A percentile compares a stretch with the other conserved stretches of the same genome.
Evolutionary conservation across 495 filamentous ascomycete species (phyloP).

Genomic region (Podospora australis): DNA sequence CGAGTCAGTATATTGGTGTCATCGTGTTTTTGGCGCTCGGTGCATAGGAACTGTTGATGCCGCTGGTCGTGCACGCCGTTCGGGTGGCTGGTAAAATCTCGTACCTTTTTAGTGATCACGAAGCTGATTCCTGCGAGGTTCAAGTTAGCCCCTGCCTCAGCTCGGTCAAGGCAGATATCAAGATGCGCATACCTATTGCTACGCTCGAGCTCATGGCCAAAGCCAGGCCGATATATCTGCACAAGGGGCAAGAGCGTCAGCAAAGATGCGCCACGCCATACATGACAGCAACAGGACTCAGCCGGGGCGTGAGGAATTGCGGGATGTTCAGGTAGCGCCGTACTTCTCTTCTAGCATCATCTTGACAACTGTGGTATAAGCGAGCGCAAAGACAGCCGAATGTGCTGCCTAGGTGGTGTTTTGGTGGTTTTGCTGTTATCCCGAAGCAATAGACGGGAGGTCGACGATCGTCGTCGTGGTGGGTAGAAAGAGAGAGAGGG

Average conservation of each 20-base stretch:
- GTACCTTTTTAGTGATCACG: conserved; percentile 87
- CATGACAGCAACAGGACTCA: neutral
- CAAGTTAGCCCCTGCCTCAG: conserved; percentile 19
- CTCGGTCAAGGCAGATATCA: neutral
- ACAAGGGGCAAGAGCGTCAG: conserved; percentile 12
- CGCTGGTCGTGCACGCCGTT: no score
- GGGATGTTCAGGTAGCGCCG: conserved; percentile 31
- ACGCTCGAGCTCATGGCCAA: conserved; percentile 88
- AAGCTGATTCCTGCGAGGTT: conserved; percentile 69
- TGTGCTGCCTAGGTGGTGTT: conserved; percentile 19
- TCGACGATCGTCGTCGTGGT: neutral
- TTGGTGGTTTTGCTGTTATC: neutral
- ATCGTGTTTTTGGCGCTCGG: no score
- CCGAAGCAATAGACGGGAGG: conserved; percentile 4
- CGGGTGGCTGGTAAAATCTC: no score
- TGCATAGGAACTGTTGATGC: no score
- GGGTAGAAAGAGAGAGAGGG: conserved; percentile 1
- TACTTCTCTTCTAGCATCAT: conserved; percentile 87
- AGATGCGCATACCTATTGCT: conserved; percentile 72
- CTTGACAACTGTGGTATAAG: conserved; percentile 24
- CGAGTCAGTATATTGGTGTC: conserved; percentile 21
- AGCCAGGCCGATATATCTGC: conserved; percentile 82
- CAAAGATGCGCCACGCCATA: conserved; percentile 8
- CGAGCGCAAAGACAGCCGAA: conserved; percentile 29
- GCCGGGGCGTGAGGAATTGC: no score